These are phyloP conservation scores for Cladosporium oxysporum DNA, from an alignment of 2,329 filamentous ascomycete genomes.

Conservation along the genomic window DNA sequence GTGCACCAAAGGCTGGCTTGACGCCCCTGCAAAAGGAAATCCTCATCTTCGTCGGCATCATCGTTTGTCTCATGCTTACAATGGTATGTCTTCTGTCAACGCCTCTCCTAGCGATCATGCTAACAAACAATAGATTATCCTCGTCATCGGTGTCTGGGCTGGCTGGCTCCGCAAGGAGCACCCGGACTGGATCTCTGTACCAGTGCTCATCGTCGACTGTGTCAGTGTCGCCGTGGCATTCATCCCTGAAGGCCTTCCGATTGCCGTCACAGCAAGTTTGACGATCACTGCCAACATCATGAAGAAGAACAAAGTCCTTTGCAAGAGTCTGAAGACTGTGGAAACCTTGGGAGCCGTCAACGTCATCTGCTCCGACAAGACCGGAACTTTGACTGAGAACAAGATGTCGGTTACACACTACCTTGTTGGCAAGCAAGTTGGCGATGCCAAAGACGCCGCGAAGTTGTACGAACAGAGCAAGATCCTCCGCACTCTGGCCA, in stretches of 20 bases:
- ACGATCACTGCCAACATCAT: slow-evolving; percentile 77
- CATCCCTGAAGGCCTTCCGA: slow-evolving; percentile 72
- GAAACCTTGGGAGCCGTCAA: slow-evolving; percentile 74
- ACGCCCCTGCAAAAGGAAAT: slow-evolving; percentile 74
- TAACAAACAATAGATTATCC: slow-evolving; percentile 38
- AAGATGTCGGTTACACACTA: slow-evolving; percentile 64
- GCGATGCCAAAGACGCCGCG: slow-evolving; percentile 54
- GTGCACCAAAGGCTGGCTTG: slow-evolving; percentile 65
- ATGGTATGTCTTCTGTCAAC: slow-evolving; percentile 56
- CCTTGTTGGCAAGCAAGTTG: slow-evolving; percentile 56
- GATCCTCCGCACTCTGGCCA: slow-evolving; percentile 59
- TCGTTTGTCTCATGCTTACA: slow-evolving; percentile 65
- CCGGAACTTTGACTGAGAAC: slow-evolving; percentile 63
- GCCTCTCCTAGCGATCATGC: background rate
- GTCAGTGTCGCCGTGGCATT: slow-evolving; percentile 72
- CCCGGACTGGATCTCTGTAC: slow-evolving; percentile 71
- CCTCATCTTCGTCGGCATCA: slow-evolving; percentile 69
- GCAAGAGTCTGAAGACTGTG: slow-evolving; percentile 77
- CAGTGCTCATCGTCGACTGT: slow-evolving; percentile 70
- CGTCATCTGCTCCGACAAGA: slow-evolving; percentile 76
- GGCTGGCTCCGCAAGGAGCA: slow-evolving; percentile 68
- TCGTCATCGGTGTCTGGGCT: slow-evolving; percentile 58
- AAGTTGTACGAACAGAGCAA: slow-evolving; percentile 37
- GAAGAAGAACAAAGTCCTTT: slow-evolving; percentile 74
- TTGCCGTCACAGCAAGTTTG: slow-evolving; percentile 66